Percentiles rank a stretch among this genome's conserved stretches.
Conservation (phyloP, 495 filamentous ascomycete genomes). For the Lasiosphaeria miniovina region DNA sequence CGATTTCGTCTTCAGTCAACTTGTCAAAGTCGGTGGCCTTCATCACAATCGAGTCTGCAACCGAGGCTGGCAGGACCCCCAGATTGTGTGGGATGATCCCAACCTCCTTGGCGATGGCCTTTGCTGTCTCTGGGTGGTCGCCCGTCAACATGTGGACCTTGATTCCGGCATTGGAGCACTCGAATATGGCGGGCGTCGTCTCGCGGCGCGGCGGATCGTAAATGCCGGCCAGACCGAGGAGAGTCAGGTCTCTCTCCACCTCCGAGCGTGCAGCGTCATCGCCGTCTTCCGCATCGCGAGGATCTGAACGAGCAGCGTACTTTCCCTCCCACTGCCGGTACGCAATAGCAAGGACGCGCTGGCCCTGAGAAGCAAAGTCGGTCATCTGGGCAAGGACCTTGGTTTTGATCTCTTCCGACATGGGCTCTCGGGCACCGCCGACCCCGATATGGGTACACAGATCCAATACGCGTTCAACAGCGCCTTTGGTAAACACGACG, state of each 20-base stretch:
- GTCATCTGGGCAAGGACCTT: conserved; percentile 63
- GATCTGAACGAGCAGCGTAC: conserved; percentile 16
- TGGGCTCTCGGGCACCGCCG: conserved; percentile 46
- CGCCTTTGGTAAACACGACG: conserved; percentile 74
- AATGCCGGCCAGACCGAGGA: conserved; percentile 70
- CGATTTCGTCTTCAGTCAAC: conserved; percentile 57
- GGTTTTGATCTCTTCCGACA: conserved; percentile 59
- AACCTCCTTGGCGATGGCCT: conserved; percentile 71
- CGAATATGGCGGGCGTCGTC: conserved; percentile 60
- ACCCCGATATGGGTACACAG: conserved; percentile 61
- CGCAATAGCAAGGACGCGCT: conserved; percentile 75
- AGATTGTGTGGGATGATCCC: conserved; percentile 66
- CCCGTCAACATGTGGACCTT: conserved; percentile 80
- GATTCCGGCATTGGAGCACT: conserved; percentile 68
- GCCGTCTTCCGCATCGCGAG: conserved; percentile 11
- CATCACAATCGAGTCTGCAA: conserved; percentile 56
- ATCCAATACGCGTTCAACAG: conserved; percentile 75
- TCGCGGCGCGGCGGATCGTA: conserved; percentile 73
- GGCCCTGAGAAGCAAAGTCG: conserved; percentile 68
- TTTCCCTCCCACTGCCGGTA: conserved; percentile 40
- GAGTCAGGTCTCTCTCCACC: conserved; percentile 55
- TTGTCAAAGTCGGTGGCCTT: conserved; percentile 64
- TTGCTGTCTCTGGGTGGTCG: conserved; percentile 72
- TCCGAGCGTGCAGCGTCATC: conserved; percentile 39
- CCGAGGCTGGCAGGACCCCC: conserved; percentile 47